Base-by-base conservation (phyloP, 2,329 filamentous ascomycete genomes). In the Cladosporium sp. region DNA sequence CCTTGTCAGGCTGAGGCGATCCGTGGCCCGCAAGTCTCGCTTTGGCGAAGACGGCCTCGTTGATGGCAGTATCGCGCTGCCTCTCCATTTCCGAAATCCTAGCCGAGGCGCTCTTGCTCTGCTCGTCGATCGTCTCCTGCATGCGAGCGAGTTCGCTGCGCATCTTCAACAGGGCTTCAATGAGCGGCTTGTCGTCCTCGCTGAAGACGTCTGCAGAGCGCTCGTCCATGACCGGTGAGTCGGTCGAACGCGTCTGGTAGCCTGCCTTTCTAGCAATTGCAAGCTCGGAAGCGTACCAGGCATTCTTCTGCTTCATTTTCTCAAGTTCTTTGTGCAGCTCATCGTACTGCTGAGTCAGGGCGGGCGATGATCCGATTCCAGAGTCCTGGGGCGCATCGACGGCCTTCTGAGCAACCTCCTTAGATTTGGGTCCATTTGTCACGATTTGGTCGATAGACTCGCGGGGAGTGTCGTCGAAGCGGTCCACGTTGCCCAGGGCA, bases 241-340 rank as follows among this genome's bases (percentile, higher is more conserved):
- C 79, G 2, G 61, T 53, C 9, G 84, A 83, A 2, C 83, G 75
- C 57, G 88, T 81, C 6, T 83, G 79, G 64, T 97, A 98, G 4
- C 93, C 93, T 38, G 89, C 83, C 70, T 95, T 95, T 46, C 87
- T 84, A 6, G 93, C 95, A 58, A 98, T 76, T 54, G 95, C 89
- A 43, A 98, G 77, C 70, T 98, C 93, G 0, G 92, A 96, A 7
- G 90, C 89, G 69, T 95, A 96, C 93, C 93, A 98, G 0, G 92
- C 92, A 70, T 95, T 97, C 48, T 87, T 83, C 64, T 86, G 93
- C 63, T 89, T 88, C 3, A 85, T 80, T 8, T 83, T 78, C 66
- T 98, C 92, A 2, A 98, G 77, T 66, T 98, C 93, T 66, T 93
- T 92, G 11, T 89, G 77, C 10, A 96, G 70, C 0, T 87, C 84